Base-by-base conservation (phyloP, 768 basidiomycete species). In the Porpolomopsis calyptriformis region DNA sequence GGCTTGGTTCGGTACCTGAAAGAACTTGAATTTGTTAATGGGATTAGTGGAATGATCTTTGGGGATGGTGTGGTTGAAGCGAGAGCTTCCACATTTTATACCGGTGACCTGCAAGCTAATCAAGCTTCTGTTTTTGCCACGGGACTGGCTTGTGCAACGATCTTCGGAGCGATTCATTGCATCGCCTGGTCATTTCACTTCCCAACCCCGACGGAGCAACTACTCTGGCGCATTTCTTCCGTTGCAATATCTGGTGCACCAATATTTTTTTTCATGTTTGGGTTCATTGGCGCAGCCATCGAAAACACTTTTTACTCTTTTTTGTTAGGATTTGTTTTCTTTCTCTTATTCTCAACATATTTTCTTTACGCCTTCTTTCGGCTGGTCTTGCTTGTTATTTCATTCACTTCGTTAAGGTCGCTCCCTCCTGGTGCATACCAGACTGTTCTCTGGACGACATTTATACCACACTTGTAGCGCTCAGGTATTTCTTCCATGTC, bases 151-250 rank as follows among this genome's bases (percentile, higher is more conserved):
- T 12, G 43, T 54, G 50, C 29, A 9, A 45, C 42, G 4, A 41
- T 55, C n/a, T 63, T 63, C 24, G 56, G 60, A 1, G 52, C 34
- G 4, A 49, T 57, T 10, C 62, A 60, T 39, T 59, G 53, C 37
- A 45, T 62, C 23, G 59, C 53, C 8, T 64, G 64, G 64, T 12
- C 41, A 22, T 57, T 56, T 25, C 12, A 48, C 0, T 64, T 64
- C 41, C 57, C 60, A 7, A 52, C 52, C 1, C 20, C 43, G 8
- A 11, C 26, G 1, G 61, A 61, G 33, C 16, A 48, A 37, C 38
- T 51, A 4, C 18, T 60, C 2, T 65, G 63, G 63, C 54, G 56
- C 2, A 38, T 50, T 16, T 53, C 43, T 7, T 49, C 58, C 1
- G 19, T 56, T 4, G 31, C 52, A 4, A 52, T 61, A 12, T 48